A percentile compares a stretch with the other conserved stretches of the same genome.
phyloP scores from a whole-genome alignment of 495 filamentous ascomycete genomes.

The Penicillium cataractarum region DNA sequence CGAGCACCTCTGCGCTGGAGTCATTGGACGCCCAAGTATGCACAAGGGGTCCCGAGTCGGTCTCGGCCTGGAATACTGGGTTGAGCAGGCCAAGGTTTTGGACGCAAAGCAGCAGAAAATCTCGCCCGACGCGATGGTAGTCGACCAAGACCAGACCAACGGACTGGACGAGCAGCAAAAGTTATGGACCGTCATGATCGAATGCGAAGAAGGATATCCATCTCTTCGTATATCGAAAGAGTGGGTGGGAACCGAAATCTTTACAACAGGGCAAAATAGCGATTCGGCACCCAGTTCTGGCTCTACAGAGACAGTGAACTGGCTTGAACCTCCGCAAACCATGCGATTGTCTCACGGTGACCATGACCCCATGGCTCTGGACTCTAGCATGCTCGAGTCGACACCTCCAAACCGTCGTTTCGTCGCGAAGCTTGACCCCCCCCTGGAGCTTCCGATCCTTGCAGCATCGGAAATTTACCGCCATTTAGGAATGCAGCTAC shows the following conservation, averaged over 20 bases:
- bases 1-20: constrained; percentile 49
- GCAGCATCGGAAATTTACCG: constrained; percentile 69
- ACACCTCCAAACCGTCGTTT: constrained; percentile 76
- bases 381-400: constrained; percentile 47
- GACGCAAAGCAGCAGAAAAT: constrained; percentile 40
- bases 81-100: constrained; percentile 57
- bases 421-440: constrained; percentile 80
- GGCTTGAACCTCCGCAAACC: constrained; percentile 57
- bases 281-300: constrained; percentile 28
- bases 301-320: constrained; percentile 38
- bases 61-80: constrained; percentile 86
- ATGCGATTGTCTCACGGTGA: constrained; percentile 40
- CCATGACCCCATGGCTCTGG: constrained; percentile 52
- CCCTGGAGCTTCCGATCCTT: constrained; percentile 70
- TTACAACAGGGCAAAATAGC: constrained; percentile 32
- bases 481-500: constrained; percentile 58
- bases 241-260: constrained; percentile 43
- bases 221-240: constrained; percentile 52
- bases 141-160: constrained; percentile 33
- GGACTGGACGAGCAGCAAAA: constrained; percentile 28
- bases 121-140: constrained; percentile 40
- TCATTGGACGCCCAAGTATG: constrained; percentile 78
- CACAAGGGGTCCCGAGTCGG: constrained; percentile 74
- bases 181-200: constrained; percentile 45
- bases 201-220: constrained; percentile 54